Evolutionary conservation across 2,329 filamentous ascomycete species (phyloP).

Genomic region (Dactylellina sp.): DNA sequence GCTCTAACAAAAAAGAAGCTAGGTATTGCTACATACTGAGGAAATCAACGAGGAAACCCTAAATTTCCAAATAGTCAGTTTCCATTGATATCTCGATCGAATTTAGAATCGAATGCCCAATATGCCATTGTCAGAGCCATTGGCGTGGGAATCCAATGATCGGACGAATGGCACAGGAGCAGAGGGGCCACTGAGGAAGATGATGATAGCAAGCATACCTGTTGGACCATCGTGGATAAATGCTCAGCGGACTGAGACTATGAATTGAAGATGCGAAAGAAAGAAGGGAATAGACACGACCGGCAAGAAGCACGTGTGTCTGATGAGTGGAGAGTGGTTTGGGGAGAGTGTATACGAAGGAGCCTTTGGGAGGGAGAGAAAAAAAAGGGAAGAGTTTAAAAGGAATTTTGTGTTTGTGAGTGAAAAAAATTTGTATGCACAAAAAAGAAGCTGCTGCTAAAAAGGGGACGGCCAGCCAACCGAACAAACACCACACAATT

Average conservation of each 20-base stretch:
- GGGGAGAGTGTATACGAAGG: constrained; percentile 43
- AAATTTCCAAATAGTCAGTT: constrained; percentile 19
- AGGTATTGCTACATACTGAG: constrained; percentile 44
- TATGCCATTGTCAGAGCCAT: constrained; percentile 23
- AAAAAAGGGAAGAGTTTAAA: constrained; percentile 51
- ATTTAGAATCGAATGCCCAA: neutral
- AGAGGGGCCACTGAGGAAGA: constrained; percentile 31
- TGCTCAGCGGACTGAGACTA: constrained; percentile 54
- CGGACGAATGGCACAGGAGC: constrained; percentile 40
- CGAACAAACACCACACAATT: constrained; percentile 37
- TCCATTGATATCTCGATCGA: constrained; percentile 28
- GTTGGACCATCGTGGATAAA: constrained; percentile 54
- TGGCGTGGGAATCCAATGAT: constrained; percentile 32
- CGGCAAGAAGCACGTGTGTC: constrained; percentile 51
- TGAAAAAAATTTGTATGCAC: constrained; percentile 53
- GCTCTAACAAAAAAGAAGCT: constrained; percentile 1
- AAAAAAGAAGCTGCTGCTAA: constrained; percentile 43
- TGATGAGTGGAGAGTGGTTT: constrained; percentile 51
- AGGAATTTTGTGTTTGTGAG: constrained; percentile 55
- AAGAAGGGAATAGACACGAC: constrained; percentile 47
- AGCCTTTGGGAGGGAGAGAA: constrained; percentile 37
- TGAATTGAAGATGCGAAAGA: constrained; percentile 41
- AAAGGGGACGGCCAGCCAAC: constrained; percentile 33
- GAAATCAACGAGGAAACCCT: constrained; percentile 57
- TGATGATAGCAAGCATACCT: constrained; percentile 43